Base-by-base conservation (phyloP, 805 yeast genomes). In the Wickerhamiella alocasiicola region DNA sequence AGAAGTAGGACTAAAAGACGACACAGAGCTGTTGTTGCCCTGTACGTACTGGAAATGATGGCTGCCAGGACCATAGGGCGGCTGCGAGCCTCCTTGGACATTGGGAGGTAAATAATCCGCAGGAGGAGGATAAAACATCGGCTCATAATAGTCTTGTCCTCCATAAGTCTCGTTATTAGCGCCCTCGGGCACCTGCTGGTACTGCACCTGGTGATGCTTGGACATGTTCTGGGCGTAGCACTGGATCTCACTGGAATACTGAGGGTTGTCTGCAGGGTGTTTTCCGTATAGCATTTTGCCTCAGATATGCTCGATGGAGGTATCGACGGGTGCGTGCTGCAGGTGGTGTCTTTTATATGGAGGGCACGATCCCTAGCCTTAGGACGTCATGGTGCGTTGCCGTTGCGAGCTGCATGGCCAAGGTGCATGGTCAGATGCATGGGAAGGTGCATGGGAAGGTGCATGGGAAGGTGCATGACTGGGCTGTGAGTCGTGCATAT, bases 181-280 rank as follows among this genome's bases (percentile, higher is more conserved):
- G 11, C 9, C 9, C 9, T 7, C 26, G 26, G 26, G 26, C 7
- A 23, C 26, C 7, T 31, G 25, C 4, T 19, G n/a, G 18, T 28
- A 26, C 13, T 36, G 39, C 6, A 20, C 28, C 6, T 36, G 39
- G 11, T 36, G 39, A 17, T 36, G 39, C 32, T 28, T 28, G 18
- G 39, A 36, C 39, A 36, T 27, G 19, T 16, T 12, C 12, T 27
- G 24, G 7, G 39, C 20, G 17, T 36, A 36, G 9, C 9, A 19
- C 3, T 36, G 39, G 4, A 36, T 13, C 3, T 36, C 39, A 9
- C 17, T 21, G 21, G 6, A 6, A 9, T 20, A 9, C 6, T 17
- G 19, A 7, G 26, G 7, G 26, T 23, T 23, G 26, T 23, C 26
- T 23, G 7, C 26, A 11, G 7, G 9, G 26, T 23, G 11, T 23